Evolutionary conservation across 78 protist species (phyloP).

Genomic region (Dictyostelium brefeldianum): DNA sequence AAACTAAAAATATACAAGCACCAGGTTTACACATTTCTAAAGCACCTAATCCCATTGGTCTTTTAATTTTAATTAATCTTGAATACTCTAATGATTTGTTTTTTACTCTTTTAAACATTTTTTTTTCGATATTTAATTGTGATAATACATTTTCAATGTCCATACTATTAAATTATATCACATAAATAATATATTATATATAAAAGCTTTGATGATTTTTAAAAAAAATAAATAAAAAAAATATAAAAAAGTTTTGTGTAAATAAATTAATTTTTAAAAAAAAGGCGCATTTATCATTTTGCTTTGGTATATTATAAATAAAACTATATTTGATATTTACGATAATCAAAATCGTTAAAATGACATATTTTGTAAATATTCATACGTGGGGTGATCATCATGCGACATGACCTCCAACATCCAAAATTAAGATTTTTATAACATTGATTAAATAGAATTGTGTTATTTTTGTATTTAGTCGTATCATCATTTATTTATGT

Average conservation of each 20-base stretch:
- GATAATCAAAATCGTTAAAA: too few species aligned
- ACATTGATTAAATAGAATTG: too few species aligned
- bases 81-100: not conserved
- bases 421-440: too few species aligned
- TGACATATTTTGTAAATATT: too few species aligned
- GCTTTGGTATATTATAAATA: too few species aligned
- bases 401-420: too few species aligned
- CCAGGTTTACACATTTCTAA: constrained; percentile 17
- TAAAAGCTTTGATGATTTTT: not conserved
- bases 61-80: not conserved
- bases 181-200: not conserved
- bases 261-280: not conserved
- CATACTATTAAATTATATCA: not conserved
- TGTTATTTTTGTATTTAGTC: too few species aligned
- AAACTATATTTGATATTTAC: too few species aligned
- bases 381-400: too few species aligned
- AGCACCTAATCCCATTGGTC: not conserved
- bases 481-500: too few species aligned
- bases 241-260: not conserved
- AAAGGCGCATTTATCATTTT: too few species aligned
- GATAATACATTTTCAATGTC: constrained; percentile 1
- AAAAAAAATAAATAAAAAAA: not conserved
- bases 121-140: not conserved
- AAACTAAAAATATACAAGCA: not conserved
- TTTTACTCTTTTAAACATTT: not conserved